Percentiles rank a stretch among this genome's conserved stretches.
Conservation (phyloP, 116 monocot species). For the Posidonia oceanica region DNA sequence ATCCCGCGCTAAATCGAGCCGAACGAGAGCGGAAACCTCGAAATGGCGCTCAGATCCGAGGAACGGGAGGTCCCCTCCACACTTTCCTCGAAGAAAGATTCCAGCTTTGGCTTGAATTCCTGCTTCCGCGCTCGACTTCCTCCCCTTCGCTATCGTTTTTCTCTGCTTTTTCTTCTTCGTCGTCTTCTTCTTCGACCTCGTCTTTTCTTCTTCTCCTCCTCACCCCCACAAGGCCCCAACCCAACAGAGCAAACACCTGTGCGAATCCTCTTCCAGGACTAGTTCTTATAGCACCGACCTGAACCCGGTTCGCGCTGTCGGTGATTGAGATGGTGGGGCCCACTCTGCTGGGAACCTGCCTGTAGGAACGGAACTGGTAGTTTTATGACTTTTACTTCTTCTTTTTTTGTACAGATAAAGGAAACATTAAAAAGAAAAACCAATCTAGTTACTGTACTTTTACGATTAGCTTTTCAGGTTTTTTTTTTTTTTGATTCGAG, state of each 20-base stretch:
- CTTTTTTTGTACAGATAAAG: too few relatives aligned
- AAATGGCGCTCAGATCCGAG: not conserved
- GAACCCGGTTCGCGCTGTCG: slow-evolving; percentile 5
- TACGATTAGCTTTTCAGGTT: too few relatives aligned
- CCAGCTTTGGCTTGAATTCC: not conserved
- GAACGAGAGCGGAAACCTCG: too few relatives aligned
- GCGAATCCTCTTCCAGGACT: too few relatives aligned
- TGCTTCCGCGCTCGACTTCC: not conserved
- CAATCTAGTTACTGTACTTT: too few relatives aligned
- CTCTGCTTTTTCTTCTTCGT: not conserved
- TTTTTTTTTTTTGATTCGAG: too few relatives aligned
- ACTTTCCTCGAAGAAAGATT: not conserved
- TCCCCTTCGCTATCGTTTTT: not conserved
- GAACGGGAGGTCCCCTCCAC: not conserved
- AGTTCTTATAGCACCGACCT: not conserved
- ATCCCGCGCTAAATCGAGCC: too few relatives aligned
- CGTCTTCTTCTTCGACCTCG: not conserved
- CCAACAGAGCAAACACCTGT: too few relatives aligned
- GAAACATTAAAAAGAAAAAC: too few relatives aligned
- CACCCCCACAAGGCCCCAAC: not conserved
- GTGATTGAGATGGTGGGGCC: not conserved
- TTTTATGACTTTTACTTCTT: too few relatives aligned
- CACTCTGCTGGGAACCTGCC: too few relatives aligned
- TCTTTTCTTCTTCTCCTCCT: not conserved
- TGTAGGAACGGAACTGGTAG: too few relatives aligned